Percentiles rank a stretch among this genome's conserved stretches.
Conservation (phyloP, 345 rosid species). For the Zanthoxylum bungeanum region DNA sequence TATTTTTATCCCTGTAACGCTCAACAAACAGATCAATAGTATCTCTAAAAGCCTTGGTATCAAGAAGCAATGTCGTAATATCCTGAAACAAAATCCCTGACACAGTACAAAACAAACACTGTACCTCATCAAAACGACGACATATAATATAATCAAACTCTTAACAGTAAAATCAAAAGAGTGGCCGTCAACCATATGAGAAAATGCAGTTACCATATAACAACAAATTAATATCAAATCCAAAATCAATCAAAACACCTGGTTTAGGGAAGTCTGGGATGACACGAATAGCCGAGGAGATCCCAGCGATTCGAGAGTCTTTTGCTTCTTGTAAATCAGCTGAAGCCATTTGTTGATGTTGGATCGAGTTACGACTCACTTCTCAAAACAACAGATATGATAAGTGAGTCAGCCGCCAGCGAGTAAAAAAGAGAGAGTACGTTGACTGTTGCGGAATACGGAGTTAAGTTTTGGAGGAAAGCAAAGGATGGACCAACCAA, state of each 20-base stretch:
- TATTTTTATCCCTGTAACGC: conserved; percentile 56
- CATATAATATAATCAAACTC: not conserved
- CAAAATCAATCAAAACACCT: conserved; percentile 35
- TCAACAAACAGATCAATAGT: conserved; percentile 86
- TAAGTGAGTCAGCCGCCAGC: not conserved
- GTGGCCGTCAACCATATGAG: not conserved
- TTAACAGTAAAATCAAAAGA: not conserved
- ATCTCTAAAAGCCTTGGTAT: conserved; percentile 64
- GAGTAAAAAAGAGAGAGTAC: not conserved
- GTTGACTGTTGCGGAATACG: not conserved
- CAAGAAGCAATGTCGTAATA: conserved; percentile 79
- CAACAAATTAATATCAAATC: not conserved
- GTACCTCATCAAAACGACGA: not conserved
- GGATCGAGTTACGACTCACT: conserved; percentile 25
- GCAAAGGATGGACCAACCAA: conserved; percentile 22
- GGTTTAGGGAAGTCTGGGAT: conserved; percentile 94
- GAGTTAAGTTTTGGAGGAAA: not conserved
- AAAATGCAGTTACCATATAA: not conserved
- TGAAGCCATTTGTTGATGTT: conserved; percentile 43
- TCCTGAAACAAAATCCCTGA: conserved; percentile 91
- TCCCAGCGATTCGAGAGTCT: conserved; percentile 63
- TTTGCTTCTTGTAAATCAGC: conserved; percentile 33
- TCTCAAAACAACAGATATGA: conserved; percentile 21
- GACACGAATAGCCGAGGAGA: conserved; percentile 70
- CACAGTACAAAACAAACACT: not conserved